A percentile compares a stretch with the other conserved stretches of the same genome.
Evolutionary conservation across 768 basidiomycete species (phyloP).

Genomic region (Termitomyces sp.): DNA sequence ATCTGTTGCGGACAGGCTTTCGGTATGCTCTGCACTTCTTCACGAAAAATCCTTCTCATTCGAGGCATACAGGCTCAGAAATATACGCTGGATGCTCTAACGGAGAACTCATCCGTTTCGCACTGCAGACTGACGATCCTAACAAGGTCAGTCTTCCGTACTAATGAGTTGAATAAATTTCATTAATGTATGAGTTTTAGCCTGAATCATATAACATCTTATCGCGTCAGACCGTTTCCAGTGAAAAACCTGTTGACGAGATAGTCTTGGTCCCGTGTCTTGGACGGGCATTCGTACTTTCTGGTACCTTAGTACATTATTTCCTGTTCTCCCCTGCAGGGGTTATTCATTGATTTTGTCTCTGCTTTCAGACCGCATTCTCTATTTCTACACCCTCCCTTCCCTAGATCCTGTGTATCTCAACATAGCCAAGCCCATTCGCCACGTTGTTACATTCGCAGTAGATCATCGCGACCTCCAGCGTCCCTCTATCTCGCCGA

Average conservation of each 20-base stretch:
- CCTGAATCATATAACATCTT: slow-evolving; percentile 59
- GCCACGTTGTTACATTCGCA: slow-evolving; percentile 74
- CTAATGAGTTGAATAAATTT: background rate
- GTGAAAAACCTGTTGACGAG: slow-evolving; percentile 69
- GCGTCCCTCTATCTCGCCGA: slow-evolving; percentile 37
- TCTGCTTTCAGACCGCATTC: slow-evolving; percentile 42
- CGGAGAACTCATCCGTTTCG: slow-evolving; percentile 78
- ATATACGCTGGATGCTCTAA: slow-evolving; percentile 85
- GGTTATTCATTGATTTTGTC: slow-evolving; percentile 1
- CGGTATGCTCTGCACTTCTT: slow-evolving; percentile 27
- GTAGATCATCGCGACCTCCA: slow-evolving; percentile 74
- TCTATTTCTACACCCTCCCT: slow-evolving; percentile 80
- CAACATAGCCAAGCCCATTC: slow-evolving; percentile 63
- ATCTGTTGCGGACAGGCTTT: slow-evolving; percentile 53
- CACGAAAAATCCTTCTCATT: background rate
- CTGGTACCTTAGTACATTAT: slow-evolving; percentile 43
- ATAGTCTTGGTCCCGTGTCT: slow-evolving; percentile 77
- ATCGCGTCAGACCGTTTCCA: slow-evolving; percentile 65
- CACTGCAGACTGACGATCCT: slow-evolving; percentile 54
- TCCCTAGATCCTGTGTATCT: slow-evolving; percentile 66
- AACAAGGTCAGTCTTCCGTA: slow-evolving; percentile 31
- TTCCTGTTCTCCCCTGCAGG: slow-evolving; percentile 2
- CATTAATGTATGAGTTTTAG: slow-evolving; percentile 19
- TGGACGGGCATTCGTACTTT: slow-evolving; percentile 67
- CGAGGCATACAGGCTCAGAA: slow-evolving; percentile 54